Evolutionary conservation across 129 eudicot genomes (phyloP).

Genomic region (Heracleum sosnowskyi): DNA sequence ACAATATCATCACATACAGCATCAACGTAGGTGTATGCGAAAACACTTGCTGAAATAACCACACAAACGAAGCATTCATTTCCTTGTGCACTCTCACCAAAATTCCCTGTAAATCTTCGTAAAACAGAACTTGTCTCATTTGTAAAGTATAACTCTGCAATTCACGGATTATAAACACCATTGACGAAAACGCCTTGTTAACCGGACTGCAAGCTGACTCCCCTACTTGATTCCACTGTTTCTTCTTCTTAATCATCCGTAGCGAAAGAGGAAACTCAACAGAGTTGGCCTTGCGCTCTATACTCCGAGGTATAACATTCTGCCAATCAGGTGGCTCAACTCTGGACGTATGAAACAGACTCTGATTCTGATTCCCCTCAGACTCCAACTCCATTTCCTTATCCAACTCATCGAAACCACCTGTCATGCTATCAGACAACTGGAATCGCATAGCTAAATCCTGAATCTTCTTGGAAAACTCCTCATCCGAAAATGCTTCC

Average conservation of each 20-base stretch:
- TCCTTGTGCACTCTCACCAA: slow-evolving; percentile 72
- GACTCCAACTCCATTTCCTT: background rate
- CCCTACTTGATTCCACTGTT: slow-evolving; percentile 56
- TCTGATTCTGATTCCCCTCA: slow-evolving; percentile 10
- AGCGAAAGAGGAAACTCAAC: slow-evolving; percentile 70
- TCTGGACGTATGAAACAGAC: slow-evolving; percentile 8
- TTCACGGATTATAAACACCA: slow-evolving; percentile 90
- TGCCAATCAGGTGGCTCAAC: slow-evolving; percentile 35
- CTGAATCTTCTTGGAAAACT: slow-evolving; percentile 44
- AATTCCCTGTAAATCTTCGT: slow-evolving; percentile 69
- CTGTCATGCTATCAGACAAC: slow-evolving; percentile 16
- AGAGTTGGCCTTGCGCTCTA: slow-evolving; percentile 72
- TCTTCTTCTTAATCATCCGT: slow-evolving; percentile 68
- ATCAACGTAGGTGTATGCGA: slow-evolving; percentile 79
- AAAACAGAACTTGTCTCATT: slow-evolving; percentile 58
- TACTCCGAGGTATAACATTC: slow-evolving; percentile 34
- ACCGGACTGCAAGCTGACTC: slow-evolving; percentile 67
- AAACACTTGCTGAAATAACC: slow-evolving; percentile 90
- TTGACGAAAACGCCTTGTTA: slow-evolving; percentile 80
- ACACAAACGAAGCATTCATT: slow-evolving; percentile 87
- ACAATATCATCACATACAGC: slow-evolving; percentile 79
- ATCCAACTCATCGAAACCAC: slow-evolving; percentile 3
- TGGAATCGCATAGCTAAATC: slow-evolving; percentile 47
- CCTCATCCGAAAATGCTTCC: slow-evolving; percentile 72
- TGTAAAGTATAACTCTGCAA: slow-evolving; percentile 73